phyloP scores from a whole-genome alignment of 2,329 filamentous ascomycete genomes.

The Raffaelea arxii region DNA sequence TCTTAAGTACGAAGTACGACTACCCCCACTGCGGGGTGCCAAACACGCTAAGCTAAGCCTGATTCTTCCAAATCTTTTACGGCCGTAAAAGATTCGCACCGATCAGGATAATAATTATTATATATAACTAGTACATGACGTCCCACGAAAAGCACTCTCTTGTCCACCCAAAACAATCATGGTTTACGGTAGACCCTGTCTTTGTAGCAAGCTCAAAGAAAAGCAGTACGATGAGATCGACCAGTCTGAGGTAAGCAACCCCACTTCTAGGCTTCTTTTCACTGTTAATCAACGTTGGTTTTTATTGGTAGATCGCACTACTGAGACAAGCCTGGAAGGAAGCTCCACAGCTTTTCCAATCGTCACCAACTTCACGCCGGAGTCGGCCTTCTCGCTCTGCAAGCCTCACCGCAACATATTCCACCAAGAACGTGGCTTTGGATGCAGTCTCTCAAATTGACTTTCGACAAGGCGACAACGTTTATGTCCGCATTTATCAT shows the following conservation, averaged over 20 bases:
- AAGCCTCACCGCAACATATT: neutral
- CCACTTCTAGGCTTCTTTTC: neutral
- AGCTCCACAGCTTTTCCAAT: slow-evolving; percentile 1
- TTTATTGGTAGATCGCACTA: neutral
- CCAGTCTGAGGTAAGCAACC: neutral
- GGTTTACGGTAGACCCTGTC: neutral
- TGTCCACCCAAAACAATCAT: neutral
- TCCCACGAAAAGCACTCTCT: too few species aligned
- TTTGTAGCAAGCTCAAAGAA: neutral
- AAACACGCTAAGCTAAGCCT: neutral
- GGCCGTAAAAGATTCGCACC: neutral
- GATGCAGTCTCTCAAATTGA: neutral
- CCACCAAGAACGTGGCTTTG: neutral
- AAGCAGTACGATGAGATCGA: neutral
- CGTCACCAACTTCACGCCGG: neutral
- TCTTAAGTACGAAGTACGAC: too few species aligned
- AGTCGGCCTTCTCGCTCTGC: neutral
- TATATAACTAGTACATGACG: neutral
- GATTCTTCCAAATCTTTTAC: slow-evolving; percentile 1
- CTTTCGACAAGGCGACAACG: neutral
- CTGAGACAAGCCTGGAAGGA: neutral
- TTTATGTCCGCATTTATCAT: slow-evolving; percentile 2
- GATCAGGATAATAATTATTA: neutral
- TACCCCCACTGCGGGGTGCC: neutral
- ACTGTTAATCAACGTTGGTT: neutral